Conservation (phyloP, 176 grass and related monocot genomes). For the Oryza punctata region DNA sequence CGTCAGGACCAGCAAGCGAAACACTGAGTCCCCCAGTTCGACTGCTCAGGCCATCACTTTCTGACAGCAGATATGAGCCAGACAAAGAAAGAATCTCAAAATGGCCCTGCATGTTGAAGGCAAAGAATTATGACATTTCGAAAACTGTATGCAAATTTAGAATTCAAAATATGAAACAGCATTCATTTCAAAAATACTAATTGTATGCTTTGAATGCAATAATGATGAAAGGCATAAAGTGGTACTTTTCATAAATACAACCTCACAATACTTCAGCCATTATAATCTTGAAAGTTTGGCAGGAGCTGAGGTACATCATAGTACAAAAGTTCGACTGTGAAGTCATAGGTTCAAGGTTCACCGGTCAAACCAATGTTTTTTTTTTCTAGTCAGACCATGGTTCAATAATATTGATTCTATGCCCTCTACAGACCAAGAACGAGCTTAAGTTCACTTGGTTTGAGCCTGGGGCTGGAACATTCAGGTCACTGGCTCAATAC, state of each 20-base stretch:
- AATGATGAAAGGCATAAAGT: neutral
- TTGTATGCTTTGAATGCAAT: neutral
- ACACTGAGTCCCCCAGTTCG: constrained; percentile 54
- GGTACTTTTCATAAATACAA: neutral
- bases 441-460: too few relatives aligned
- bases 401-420: neutral
- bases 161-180: neutral
- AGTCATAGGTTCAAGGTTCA: neutral
- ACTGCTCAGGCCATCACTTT: constrained; percentile 47
- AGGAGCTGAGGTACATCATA: neutral
- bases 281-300: neutral
- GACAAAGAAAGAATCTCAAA: constrained; percentile 75
- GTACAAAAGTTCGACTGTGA: neutral
- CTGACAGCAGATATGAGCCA: constrained; percentile 60
- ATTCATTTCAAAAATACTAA: constrained; percentile 1
- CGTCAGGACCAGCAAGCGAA: constrained; percentile 56
- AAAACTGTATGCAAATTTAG: neutral
- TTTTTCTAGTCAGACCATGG: neutral
- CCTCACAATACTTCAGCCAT: neutral
- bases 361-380: neutral
- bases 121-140: constrained; percentile 14
- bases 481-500: neutral
- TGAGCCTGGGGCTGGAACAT: too few relatives aligned
- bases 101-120: constrained; percentile 43
- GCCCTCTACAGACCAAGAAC: neutral